Percentiles rank a stretch among this genome's conserved stretches.
These are phyloP conservation scores for Tulasnella sp. DNA, from an alignment of 768 basidiomycete genomes.

Conservation along the genomic window DNA sequence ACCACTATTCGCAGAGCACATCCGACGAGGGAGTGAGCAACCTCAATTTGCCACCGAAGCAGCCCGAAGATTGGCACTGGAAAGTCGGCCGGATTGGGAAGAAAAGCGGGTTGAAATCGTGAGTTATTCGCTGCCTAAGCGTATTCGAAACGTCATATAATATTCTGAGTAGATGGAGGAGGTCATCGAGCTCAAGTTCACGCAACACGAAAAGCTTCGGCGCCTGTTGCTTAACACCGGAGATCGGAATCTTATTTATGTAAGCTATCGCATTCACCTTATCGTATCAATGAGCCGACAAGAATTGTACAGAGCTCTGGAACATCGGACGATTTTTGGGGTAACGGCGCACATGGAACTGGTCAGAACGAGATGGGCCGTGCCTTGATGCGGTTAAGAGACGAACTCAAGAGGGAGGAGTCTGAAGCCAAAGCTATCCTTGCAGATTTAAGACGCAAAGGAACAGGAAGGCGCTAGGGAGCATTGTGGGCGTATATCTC, in stretches of 20 bases:
- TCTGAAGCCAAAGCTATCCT: neutral
- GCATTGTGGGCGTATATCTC: too few species aligned
- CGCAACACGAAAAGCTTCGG: conserved; percentile 29
- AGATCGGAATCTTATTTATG: conserved; percentile 32
- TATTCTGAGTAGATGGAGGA: conserved; percentile 31
- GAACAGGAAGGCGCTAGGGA: too few species aligned
- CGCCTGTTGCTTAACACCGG: conserved; percentile 30
- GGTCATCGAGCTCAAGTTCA: conserved; percentile 31
- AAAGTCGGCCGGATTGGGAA: conserved; percentile 29
- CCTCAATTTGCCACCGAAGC: conserved; percentile 26
- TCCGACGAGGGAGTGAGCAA: conserved; percentile 11
- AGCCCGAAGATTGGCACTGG: conserved; percentile 23
- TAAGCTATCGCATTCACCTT: neutral
- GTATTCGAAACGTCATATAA: neutral
- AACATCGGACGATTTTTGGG: conserved; percentile 29
- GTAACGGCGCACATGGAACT: conserved; percentile 29
- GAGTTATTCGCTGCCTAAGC: neutral
- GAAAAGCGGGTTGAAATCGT: neutral
- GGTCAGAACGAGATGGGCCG: conserved; percentile 33
- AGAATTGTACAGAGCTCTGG: conserved; percentile 20
- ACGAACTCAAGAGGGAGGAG: neutral
- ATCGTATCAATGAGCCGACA: too few species aligned
- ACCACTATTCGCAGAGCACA: conserved; percentile 31
- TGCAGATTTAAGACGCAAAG: neutral
- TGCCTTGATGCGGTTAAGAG: conserved; percentile 32